A percentile compares a stretch with the other conserved stretches of the same genome.
These are phyloP conservation scores for Solanum chilense DNA, from an alignment of 257 asterid genomes.

Conservation along the genomic window DNA sequence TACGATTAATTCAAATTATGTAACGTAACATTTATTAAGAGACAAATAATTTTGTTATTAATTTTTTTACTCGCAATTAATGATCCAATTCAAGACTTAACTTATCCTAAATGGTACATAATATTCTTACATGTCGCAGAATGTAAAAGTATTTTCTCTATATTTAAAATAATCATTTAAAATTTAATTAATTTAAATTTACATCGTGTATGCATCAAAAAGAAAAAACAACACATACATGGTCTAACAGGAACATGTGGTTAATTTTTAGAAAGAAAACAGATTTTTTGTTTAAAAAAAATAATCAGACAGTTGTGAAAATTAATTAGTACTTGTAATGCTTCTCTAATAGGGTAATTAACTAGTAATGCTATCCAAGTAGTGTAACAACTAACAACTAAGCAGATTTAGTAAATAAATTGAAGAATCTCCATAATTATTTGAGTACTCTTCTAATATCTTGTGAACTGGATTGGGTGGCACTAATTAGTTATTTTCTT, in stretches of 20 bases:
- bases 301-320: not conserved
- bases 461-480: not conserved
- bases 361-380: not conserved
- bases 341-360: not conserved
- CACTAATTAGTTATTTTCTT: not conserved
- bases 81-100: fast-evolving
- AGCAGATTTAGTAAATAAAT: not conserved
- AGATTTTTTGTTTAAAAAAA: not conserved
- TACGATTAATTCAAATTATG: fast-evolving
- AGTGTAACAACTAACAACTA: not conserved
- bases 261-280: not conserved
- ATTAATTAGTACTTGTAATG: not conserved
- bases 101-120: too few species aligned
- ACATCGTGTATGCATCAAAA: fast-evolving
- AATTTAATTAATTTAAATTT: not conserved
- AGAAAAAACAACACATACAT: not conserved
- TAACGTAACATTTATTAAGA: not conserved
- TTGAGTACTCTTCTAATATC: not conserved
- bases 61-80: not conserved
- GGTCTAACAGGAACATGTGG: not conserved
- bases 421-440: not conserved
- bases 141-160: too few species aligned
- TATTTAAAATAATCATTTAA: not conserved
- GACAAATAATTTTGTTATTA: fast-evolving
- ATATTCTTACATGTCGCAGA: fast-evolving